Conservation (phyloP, 2,329 filamentous ascomycete species). For the Colletotrichum endophyticum region DNA sequence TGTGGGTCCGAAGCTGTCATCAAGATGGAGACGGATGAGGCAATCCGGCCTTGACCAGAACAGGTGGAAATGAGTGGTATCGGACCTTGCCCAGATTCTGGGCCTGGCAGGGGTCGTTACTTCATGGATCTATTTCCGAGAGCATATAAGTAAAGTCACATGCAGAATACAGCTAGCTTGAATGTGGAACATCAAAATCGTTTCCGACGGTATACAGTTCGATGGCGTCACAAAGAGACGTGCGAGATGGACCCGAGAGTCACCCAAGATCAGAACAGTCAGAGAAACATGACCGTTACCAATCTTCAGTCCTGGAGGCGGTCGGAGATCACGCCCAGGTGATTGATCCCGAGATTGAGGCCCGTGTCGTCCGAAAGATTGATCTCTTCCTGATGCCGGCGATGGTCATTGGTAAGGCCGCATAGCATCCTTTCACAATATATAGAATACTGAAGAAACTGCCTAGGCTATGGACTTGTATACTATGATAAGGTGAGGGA, state of each 20-base stretch:
- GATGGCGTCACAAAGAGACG: not conserved
- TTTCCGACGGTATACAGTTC: accelerated
- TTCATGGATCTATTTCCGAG: too few relatives aligned
- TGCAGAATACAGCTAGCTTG: accelerated
- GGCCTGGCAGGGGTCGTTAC: not conserved
- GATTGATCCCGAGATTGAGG: not conserved
- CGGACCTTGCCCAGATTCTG: not conserved
- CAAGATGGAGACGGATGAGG: not conserved
- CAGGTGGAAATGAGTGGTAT: accelerated
- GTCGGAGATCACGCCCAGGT: not conserved
- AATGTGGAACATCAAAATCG: accelerated
- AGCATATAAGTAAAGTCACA: not conserved
- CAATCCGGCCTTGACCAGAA: not conserved
- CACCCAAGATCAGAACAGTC: accelerated
- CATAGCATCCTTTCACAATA: not conserved
- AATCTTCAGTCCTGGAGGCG: not conserved
- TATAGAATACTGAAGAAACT: not conserved
- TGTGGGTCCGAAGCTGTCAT: not conserved
- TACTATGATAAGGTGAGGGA: constrained; percentile 71
- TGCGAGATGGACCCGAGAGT: accelerated
- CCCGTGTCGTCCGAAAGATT: constrained; percentile 53
- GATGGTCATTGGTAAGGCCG: constrained; percentile 53
- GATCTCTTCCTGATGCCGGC: constrained; percentile 61
- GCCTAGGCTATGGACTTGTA: constrained; percentile 64
- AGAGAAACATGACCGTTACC: not conserved